Evolutionary conservation across 352 stramenopile species (phyloP).

Genomic region (Thalassiosira hispida): DNA sequence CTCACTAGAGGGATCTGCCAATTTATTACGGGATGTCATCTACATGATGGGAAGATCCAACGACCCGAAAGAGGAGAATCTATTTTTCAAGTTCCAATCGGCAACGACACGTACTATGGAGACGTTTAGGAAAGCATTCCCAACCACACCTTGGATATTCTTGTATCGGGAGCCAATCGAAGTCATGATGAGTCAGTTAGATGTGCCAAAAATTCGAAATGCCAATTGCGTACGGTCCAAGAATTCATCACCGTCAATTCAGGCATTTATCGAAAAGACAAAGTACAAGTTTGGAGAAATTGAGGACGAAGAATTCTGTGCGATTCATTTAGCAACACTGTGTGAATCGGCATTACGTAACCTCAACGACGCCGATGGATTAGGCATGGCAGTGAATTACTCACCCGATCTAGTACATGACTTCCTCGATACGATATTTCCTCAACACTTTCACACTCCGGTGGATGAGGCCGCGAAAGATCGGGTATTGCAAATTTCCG

Average conservation of each 20-base stretch:
- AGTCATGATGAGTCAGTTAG: conserved; percentile 85
- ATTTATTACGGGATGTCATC: conserved; percentile 84
- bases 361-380: conserved; percentile 54
- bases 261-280: conserved; percentile 17
- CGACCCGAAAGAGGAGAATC: conserved; percentile 73
- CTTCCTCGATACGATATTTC: conserved; percentile 71
- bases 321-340: conserved; percentile 83
- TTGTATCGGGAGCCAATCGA: conserved; percentile 87
- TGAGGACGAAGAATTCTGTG: conserved; percentile 78
- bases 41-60: conserved; percentile 84
- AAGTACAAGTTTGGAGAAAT: conserved; percentile 26
- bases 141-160: conserved; percentile 85
- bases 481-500: conserved; percentile 69
- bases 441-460: conserved; percentile 64
- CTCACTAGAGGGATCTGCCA: conserved; percentile 26
- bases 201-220: conserved; percentile 19
- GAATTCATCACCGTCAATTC: conserved; percentile 35
- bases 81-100: conserved; percentile 83
- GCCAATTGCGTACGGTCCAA: conserved; percentile 70
- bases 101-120: conserved; percentile 84
- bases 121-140: conserved; percentile 79
- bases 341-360: conserved; percentile 65
- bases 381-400: conserved; percentile 76
- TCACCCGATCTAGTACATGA: conserved; percentile 52
- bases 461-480: conserved; percentile 55